Conservation (phyloP, 192 early-diverging fungal genomes). For the Coemansia sp. region DNA sequence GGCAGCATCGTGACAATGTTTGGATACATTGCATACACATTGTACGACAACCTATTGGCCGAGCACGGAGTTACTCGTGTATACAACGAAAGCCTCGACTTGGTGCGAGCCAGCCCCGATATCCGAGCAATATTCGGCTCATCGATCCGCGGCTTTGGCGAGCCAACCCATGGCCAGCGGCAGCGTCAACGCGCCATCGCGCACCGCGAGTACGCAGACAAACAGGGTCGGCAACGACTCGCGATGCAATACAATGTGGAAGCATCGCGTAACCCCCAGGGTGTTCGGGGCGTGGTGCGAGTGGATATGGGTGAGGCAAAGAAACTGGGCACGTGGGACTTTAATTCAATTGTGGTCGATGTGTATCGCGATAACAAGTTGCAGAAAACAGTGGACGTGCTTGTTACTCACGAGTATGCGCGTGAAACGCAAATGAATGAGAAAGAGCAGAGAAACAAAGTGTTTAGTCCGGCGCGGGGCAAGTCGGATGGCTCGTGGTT, state of each 20-base stretch:
- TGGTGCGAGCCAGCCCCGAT: slow-evolving; percentile 38
- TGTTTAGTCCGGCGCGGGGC: slow-evolving; percentile 15
- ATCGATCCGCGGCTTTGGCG: slow-evolving; percentile 31
- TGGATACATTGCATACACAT: slow-evolving; percentile 42
- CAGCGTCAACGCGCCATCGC: slow-evolving; percentile 45
- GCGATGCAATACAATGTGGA: slow-evolving; percentile 40
- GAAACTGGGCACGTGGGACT: slow-evolving; percentile 28
- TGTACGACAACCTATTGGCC: slow-evolving; percentile 47
- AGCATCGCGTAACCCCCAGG: neutral
- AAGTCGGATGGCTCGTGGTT: slow-evolving; percentile 42
- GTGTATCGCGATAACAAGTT: slow-evolving; percentile 1
- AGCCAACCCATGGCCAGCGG: slow-evolving; percentile 44
- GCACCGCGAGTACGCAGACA: slow-evolving; percentile 28
- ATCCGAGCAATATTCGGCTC: slow-evolving; percentile 29
- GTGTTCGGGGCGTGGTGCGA: slow-evolving; percentile 20
- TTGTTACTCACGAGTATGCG: slow-evolving; percentile 44
- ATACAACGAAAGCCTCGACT: slow-evolving; percentile 49
- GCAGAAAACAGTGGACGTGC: slow-evolving; percentile 14
- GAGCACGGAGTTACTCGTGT: slow-evolving; percentile 39
- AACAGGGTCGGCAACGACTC: slow-evolving; percentile 10
- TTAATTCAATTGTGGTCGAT: slow-evolving; percentile 44
- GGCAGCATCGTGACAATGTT: slow-evolving; percentile 42
- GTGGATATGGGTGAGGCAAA: slow-evolving; percentile 23
- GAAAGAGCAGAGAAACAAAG: slow-evolving; percentile 9
- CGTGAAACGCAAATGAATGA: slow-evolving; percentile 10